Conservation (phyloP, 208 protist genomes). For the Herpetomonas tarakana region DNA sequence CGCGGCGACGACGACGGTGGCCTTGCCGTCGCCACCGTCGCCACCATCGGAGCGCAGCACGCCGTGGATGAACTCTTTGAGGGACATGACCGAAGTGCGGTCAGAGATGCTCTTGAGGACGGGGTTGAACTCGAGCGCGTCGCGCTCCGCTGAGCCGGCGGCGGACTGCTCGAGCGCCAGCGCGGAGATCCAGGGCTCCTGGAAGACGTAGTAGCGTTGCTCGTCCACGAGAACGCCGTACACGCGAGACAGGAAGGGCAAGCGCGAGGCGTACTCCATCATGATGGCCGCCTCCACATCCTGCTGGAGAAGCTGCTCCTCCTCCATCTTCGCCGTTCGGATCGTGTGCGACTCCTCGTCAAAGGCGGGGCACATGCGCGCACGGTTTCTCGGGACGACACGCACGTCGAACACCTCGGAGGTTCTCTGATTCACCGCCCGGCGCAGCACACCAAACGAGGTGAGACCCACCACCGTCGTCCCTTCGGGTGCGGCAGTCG, state of each 20-base stretch:
- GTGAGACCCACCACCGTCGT: slow-evolving; percentile 57
- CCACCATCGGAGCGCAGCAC: slow-evolving; percentile 22
- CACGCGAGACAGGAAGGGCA: slow-evolving; percentile 68
- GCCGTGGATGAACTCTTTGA: slow-evolving; percentile 72
- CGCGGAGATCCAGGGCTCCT: slow-evolving; percentile 75
- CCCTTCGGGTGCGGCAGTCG: slow-evolving; percentile 8
- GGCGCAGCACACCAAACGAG: slow-evolving; percentile 65
- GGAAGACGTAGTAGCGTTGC: slow-evolving; percentile 78
- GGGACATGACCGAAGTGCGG: slow-evolving; percentile 49
- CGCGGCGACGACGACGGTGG: slow-evolving; percentile 4
- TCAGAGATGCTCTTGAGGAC: slow-evolving; percentile 41
- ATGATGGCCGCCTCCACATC: slow-evolving; percentile 76
- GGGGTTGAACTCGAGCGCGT: slow-evolving; percentile 44
- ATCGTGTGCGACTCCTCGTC: slow-evolving; percentile 4
- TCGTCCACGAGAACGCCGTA: slow-evolving; percentile 76
- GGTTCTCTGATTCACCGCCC: slow-evolving; percentile 61
- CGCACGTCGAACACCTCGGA: slow-evolving; percentile 78
- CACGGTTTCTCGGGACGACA: slow-evolving; percentile 60
- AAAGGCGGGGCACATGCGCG: slow-evolving; percentile 38
- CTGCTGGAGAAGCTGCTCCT: slow-evolving; percentile 45
- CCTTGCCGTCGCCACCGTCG: slow-evolving; percentile 5
- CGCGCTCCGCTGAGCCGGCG: slow-evolving; percentile 22
- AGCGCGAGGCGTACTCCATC: slow-evolving; percentile 70
- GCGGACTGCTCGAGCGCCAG: slow-evolving; percentile 51
- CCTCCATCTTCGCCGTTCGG: slow-evolving; percentile 29